These are phyloP conservation scores for Pseudonitzschia multistriata DNA, from an alignment of 108 stramenopile species.

Conservation along the genomic window DNA sequence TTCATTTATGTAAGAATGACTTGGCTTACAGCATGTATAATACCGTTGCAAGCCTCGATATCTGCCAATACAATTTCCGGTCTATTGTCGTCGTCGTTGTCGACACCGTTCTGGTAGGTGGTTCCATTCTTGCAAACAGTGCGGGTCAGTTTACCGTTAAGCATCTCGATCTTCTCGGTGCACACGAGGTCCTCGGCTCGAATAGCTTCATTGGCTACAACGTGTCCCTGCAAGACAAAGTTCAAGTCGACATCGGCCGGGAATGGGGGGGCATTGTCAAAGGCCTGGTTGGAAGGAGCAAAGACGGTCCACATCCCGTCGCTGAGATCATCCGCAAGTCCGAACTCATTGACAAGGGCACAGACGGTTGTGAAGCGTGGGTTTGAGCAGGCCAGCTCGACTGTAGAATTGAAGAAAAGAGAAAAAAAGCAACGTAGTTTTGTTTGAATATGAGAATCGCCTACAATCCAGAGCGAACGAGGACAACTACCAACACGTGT, in stretches of 20 bases:
- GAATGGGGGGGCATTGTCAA: slow-evolving; percentile 22
- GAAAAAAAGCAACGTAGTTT: too few relatives aligned
- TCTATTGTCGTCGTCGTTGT: slow-evolving; percentile 12
- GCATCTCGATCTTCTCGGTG: slow-evolving; percentile 34
- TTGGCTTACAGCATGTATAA: slow-evolving; percentile 35
- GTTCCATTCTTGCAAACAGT: slow-evolving; percentile 15
- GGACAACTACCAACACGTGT: too few relatives aligned
- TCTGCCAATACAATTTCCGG: slow-evolving; percentile 34
- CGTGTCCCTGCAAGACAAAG: background rate
- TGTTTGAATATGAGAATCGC: too few relatives aligned
- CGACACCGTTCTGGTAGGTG: slow-evolving; percentile 32
- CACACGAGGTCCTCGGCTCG: slow-evolving; percentile 14
- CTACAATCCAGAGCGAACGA: too few relatives aligned
- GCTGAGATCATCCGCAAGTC: background rate
- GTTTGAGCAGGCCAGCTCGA: background rate
- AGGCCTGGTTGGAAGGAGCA: slow-evolving; percentile 55
- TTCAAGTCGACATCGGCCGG: background rate
- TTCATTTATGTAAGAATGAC: slow-evolving; percentile 16
- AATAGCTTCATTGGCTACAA: background rate
- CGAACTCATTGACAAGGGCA: background rate
- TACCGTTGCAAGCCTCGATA: slow-evolving; percentile 48
- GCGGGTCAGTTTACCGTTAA: slow-evolving; percentile 27
- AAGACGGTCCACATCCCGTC: slow-evolving; percentile 19
- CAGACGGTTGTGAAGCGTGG: background rate
- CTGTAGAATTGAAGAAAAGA: background rate